Evolutionary conservation across 192 early-diverging fungal genomes (phyloP).

Genomic region (Coemansia sp.): DNA sequence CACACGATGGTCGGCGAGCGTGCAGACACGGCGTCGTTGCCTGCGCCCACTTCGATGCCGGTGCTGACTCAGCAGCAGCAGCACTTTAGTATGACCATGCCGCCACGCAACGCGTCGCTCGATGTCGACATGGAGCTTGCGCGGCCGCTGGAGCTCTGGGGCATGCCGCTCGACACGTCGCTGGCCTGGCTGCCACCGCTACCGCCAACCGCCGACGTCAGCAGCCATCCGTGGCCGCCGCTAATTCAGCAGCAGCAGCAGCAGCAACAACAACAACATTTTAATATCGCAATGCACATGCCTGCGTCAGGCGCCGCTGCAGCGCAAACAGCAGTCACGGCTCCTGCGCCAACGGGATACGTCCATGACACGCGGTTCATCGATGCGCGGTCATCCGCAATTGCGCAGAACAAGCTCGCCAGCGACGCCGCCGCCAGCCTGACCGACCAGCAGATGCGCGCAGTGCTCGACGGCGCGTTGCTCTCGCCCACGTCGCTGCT

Average conservation of each 20-base stretch:
- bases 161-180: constrained; percentile 22
- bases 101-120: constrained; percentile 8
- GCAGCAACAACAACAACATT: no score
- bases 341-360: neutral
- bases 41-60: neutral
- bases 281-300: neutral
- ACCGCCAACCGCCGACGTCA: neutral
- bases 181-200: constrained; percentile 17
- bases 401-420: constrained; percentile 1
- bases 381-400: constrained; percentile 42
- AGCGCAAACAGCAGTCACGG: neutral
- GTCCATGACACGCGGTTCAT: constrained; percentile 42
- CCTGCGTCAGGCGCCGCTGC: neutral
- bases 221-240: neutral
- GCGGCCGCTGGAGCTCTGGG: constrained; percentile 46
- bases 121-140: constrained; percentile 41
- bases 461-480: constrained; percentile 17
- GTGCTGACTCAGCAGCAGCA: constrained; percentile 15
- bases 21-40: neutral
- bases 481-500: constrained; percentile 39
- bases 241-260: no score
- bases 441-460: constrained; percentile 4
- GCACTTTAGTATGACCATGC: neutral
- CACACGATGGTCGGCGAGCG: constrained; percentile 18
- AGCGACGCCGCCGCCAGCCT: neutral